Percentiles rank a stretch among this genome's conserved stretches.
Conservation (phyloP, 2,329 filamentous ascomycete genomes). For the Cryphonectria nitschkei region DNA sequence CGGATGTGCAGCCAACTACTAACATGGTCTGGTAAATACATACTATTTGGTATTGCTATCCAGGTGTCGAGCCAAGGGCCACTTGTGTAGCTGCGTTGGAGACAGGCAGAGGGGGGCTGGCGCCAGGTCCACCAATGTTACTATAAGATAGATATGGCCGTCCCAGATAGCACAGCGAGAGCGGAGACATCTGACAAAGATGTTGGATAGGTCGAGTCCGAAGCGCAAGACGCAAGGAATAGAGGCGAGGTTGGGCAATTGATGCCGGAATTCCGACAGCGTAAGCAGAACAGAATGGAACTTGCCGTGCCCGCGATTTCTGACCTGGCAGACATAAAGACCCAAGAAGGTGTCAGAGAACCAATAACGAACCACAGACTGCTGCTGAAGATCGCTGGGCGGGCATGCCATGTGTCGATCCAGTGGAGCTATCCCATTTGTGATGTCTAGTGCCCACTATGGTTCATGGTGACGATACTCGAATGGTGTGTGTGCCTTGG, state of each 20-base stretch:
- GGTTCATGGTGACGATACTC: not conserved
- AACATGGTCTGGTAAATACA: too few species aligned
- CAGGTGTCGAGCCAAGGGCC: not conserved
- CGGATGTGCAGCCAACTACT: too few species aligned
- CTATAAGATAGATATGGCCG: not conserved
- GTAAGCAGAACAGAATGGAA: not conserved
- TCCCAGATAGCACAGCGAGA: not conserved
- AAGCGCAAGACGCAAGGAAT: not conserved
- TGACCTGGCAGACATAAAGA: not conserved
- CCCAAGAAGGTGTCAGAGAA: not conserved
- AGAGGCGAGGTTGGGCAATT: not conserved
- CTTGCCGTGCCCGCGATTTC: too few species aligned
- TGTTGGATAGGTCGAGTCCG: not conserved
- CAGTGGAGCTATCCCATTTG: not conserved
- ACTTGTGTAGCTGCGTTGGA: not conserved
- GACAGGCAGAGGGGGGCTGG: not conserved
- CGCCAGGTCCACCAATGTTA: not conserved
- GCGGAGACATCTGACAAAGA: not conserved
- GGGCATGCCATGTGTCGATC: constrained; percentile 13
- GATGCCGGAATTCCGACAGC: not conserved
- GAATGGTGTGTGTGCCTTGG: not conserved
- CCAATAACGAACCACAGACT: too few species aligned
- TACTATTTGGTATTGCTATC: constrained; percentile 6
- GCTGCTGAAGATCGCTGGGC: constrained; percentile 2
- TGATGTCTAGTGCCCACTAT: not conserved